phyloP scores from a whole-genome alignment of 2,329 filamentous ascomycete species.

The Phialemoniopsis sp. region DNA sequence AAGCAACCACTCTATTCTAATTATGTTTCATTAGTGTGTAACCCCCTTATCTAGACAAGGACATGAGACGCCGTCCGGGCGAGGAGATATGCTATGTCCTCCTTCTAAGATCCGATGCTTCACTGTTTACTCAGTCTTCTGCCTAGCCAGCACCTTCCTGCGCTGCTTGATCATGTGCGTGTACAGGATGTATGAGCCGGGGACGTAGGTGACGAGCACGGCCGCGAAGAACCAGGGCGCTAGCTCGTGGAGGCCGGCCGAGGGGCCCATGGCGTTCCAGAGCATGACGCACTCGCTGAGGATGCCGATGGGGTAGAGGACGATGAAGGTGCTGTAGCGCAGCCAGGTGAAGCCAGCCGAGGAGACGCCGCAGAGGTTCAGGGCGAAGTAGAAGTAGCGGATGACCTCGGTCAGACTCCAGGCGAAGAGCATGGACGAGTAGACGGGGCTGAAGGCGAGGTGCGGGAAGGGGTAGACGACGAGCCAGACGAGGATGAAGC shows the following conservation, averaged over 20 bases:
- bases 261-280: constrained; percentile 59
- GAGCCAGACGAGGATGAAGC: constrained; percentile 85
- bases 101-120: no score
- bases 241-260: constrained; percentile 44
- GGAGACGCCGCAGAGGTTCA: constrained; percentile 63
- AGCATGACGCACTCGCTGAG: constrained; percentile 81
- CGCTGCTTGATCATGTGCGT: constrained; percentile 94
- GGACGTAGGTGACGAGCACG: constrained; percentile 15
- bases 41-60: no score
- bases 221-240: constrained; percentile 37
- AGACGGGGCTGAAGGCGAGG: constrained; percentile 52
- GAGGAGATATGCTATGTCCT: no score
- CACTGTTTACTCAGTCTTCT: constrained; percentile 44
- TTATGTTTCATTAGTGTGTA: no score
- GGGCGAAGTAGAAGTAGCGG: constrained; percentile 86
- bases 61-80: no score
- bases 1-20: no score
- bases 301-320: constrained; percentile 92
- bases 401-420: constrained; percentile 92
- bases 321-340: constrained; percentile 87
- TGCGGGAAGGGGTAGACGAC: constrained; percentile 71
- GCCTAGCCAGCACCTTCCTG: constrained; percentile 68
- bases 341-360: constrained; percentile 70
- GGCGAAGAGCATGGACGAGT: constrained; percentile 75
- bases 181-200: constrained; percentile 76